These are phyloP conservation scores for Xanthoparmelia taractica DNA, from an alignment of 495 filamentous ascomycete species.

Conservation along the genomic window DNA sequence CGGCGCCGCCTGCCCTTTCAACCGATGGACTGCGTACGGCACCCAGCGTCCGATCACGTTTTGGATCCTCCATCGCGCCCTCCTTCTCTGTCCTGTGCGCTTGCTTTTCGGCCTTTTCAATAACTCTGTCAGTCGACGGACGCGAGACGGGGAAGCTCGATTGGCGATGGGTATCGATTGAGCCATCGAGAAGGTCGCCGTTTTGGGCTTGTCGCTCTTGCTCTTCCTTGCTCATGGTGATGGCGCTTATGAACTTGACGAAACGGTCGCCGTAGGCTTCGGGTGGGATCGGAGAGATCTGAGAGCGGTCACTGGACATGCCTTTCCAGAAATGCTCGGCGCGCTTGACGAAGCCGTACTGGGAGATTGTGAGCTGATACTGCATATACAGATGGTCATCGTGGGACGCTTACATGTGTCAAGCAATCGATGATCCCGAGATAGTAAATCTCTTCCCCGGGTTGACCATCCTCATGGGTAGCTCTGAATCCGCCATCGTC, in stretches of 20 bases:
- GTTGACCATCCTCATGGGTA: constrained; percentile 79
- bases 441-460: constrained; percentile 92
- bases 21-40: constrained; percentile 45
- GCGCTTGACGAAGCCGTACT: constrained; percentile 86
- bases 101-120: constrained; percentile 45
- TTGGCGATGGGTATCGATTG: constrained; percentile 26
- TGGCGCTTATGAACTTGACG: constrained; percentile 79
- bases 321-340: constrained; percentile 93
- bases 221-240: constrained; percentile 84
- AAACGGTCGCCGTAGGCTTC: constrained; percentile 91
- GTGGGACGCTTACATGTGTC: constrained; percentile 65
- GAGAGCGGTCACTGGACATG: constrained; percentile 64
- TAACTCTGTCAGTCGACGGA: constrained; percentile 43
- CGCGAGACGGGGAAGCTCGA: constrained; percentile 24
- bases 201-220: constrained; percentile 56
- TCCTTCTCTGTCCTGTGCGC: constrained; percentile 37
- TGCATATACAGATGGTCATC: neutral
- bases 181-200: constrained; percentile 36
- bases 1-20: constrained; percentile 47
- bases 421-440: constrained; percentile 96
- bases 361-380: constrained; percentile 28
- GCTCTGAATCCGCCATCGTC: constrained; percentile 92
- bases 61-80: constrained; percentile 47
- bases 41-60: constrained; percentile 43
- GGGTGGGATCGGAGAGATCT: constrained; percentile 91